Conservation (phyloP, 805 yeast genomes). For the Wickerhamomyces bisporus region DNA sequence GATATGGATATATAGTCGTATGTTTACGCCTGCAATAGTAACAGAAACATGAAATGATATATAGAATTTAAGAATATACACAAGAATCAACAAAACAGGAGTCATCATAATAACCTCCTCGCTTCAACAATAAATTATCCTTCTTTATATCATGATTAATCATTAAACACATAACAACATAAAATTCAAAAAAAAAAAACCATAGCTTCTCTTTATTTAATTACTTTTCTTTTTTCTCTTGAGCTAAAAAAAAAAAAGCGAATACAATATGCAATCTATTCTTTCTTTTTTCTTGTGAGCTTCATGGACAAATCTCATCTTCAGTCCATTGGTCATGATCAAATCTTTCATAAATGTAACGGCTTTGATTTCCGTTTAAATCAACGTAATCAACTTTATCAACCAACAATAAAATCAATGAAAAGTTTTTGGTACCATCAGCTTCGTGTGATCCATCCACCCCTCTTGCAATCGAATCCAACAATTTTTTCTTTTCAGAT, state of each 20-base stretch:
- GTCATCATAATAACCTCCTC: no score
- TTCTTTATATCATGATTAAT: slow-evolving; percentile 4
- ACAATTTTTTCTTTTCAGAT: slow-evolving; percentile 44
- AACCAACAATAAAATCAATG: slow-evolving; percentile 62
- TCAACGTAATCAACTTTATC: slow-evolving; percentile 68
- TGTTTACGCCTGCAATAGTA: no score
- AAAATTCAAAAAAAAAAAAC: no score
- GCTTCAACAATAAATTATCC: neutral
- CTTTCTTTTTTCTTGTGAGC: no score
- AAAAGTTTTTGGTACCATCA: slow-evolving; percentile 56
- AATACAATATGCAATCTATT: no score
- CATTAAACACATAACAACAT: slow-evolving; percentile 5
- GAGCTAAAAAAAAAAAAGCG: no score
- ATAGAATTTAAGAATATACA: no score
- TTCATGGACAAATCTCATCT: slow-evolving; percentile 72
- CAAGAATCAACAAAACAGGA: no score
- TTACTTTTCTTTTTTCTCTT: no score
- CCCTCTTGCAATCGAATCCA: slow-evolving; percentile 74
- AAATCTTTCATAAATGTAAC: slow-evolving; percentile 49
- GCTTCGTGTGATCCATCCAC: slow-evolving; percentile 74
- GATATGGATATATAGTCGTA: no score
- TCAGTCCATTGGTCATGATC: slow-evolving; percentile 67
- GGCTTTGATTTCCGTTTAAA: slow-evolving; percentile 46
- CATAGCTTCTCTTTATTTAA: no score
- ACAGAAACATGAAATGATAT: no score